Evolutionary conservation across 257 asterid species (phyloP), one percentile per base, ranked within the genome.

Genomic region (Paraleonurus japonicus): DNA sequence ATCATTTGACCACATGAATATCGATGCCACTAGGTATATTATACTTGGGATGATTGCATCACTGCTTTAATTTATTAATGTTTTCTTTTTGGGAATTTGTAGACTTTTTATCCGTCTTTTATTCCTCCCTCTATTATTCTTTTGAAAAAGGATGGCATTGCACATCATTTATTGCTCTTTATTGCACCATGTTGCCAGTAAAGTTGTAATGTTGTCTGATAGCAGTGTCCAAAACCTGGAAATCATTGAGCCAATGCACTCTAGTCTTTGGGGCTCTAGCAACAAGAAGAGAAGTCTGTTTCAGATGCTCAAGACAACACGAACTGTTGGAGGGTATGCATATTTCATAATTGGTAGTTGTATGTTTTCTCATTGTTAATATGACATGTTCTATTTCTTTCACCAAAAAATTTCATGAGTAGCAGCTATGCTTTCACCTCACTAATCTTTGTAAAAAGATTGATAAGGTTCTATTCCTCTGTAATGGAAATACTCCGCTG

Each of bases 1-100:
- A 85, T 91, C 97, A 71, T 94, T 91, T 73, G 99, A 91, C 78
- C 99, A 94, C 88, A 84, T 94, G 97, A 94, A 88, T 77, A 91
- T 94, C 78, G 99, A 94, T 59, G 89, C 96, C 70, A 87, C 99
- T 35, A 94, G 98, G 98, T 94, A 81, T 62, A 72, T 72, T 76
- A 63, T 76, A 57, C 50, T 61, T 53, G 39, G 70, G 61, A 70
- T 39, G 50, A 51, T 50, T 32, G 13, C 61, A 69, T n/a, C 55
- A 48, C 70, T 69, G 47, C 54, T 55, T 65, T 26, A 23, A 23
- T 35, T 22, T 74, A 24, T 33, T 47, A 50, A 32, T n/a, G 9
- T 50, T 71, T 55, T 37, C 26, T 61, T 67, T 79, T 69, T n/a
- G 41, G 63, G 28, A 64, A 16, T 39, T 48, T 55, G 30, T 61